A percentile compares a stretch with the other conserved stretches of the same genome.
Evolutionary conservation across 2,329 filamentous ascomycete genomes (phyloP).

Genomic region (Paraconiothyrium brasiliense): DNA sequence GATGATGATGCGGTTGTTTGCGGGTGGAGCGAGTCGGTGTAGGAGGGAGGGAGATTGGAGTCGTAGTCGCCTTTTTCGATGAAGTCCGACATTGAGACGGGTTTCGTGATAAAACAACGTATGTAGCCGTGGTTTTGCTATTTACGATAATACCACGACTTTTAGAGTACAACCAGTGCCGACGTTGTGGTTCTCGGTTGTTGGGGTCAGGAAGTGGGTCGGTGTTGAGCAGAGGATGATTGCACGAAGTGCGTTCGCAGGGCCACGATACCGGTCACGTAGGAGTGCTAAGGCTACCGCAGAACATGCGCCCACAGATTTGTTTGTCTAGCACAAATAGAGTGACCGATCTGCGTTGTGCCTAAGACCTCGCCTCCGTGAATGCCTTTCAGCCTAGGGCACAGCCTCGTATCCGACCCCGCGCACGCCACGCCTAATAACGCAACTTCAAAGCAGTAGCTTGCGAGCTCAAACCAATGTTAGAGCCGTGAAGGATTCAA

Average conservation of each 20-base stretch:
- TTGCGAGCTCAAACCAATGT: not conserved
- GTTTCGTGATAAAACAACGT: not conserved
- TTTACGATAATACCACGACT: too few relatives aligned
- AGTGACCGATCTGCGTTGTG: not conserved
- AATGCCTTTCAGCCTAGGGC: slow-evolving; percentile 13
- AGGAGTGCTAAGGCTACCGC: not conserved
- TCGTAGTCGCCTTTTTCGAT: slow-evolving; percentile 20
- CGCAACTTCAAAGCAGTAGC: not conserved
- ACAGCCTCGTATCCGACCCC: slow-evolving; percentile 21
- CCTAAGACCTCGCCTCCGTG: slow-evolving; percentile 2
- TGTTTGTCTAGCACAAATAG: not conserved
- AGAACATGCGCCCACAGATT: not conserved
- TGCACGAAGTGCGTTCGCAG: not conserved
- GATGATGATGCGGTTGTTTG: slow-evolving; percentile 14
- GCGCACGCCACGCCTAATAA: not conserved
- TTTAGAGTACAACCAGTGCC: too few relatives aligned
- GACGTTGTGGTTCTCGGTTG: too few relatives aligned
- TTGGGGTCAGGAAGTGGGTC: too few relatives aligned
- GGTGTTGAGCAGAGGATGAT: not conserved
- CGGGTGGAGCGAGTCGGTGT: slow-evolving; percentile 32
- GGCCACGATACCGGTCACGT: not conserved
- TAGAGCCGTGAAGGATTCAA: not conserved
- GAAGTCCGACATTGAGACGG: not conserved
- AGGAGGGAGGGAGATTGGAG: slow-evolving; percentile 30
- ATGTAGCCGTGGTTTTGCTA: too few relatives aligned